Evolutionary conservation across 371 early-diverging fungal genomes (phyloP).

Genomic region (Mucor circinelloides): DNA sequence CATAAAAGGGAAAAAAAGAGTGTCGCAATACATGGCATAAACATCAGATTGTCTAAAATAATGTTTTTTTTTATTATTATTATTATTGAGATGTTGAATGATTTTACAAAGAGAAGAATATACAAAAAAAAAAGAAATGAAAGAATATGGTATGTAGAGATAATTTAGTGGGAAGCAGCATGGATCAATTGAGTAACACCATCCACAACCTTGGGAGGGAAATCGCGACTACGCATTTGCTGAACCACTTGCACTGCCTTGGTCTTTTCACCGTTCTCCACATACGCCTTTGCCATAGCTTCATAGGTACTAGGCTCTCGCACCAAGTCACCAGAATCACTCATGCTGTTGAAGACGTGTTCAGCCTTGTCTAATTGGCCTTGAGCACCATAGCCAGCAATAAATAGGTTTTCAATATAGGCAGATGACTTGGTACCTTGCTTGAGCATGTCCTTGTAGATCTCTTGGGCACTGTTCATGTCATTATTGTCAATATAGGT

Average conservation of each 20-base stretch:
- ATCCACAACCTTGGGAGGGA: constrained; percentile 43
- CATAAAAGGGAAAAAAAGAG: background rate
- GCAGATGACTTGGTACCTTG: constrained; percentile 46
- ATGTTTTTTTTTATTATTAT: background rate
- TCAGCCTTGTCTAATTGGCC: constrained; percentile 71
- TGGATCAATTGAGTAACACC: constrained; percentile 28
- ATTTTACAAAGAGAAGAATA: constrained; percentile 1
- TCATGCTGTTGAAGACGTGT: constrained; percentile 58
- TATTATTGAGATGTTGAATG: background rate
- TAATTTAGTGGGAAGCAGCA: background rate
- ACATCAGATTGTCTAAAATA: background rate
- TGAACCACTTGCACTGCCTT: constrained; percentile 41
- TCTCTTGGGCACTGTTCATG: constrained; percentile 46
- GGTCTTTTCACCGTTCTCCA: constrained; percentile 44
- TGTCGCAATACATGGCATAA: background rate
- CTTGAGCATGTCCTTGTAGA: constrained; percentile 48
- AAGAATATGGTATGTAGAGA: background rate
- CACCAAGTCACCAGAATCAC: constrained; percentile 33
- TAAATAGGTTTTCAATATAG: constrained; percentile 67
- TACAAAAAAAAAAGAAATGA: background rate
- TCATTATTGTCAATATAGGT: constrained; percentile 54
- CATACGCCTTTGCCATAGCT: constrained; percentile 60
- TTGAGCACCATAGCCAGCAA: constrained; percentile 66
- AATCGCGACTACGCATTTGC: constrained; percentile 37
- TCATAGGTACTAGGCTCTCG: constrained; percentile 67